phyloP scores from a whole-genome alignment of 1,284 basidiomycete genomes.

The Leccinum solheimii region DNA sequence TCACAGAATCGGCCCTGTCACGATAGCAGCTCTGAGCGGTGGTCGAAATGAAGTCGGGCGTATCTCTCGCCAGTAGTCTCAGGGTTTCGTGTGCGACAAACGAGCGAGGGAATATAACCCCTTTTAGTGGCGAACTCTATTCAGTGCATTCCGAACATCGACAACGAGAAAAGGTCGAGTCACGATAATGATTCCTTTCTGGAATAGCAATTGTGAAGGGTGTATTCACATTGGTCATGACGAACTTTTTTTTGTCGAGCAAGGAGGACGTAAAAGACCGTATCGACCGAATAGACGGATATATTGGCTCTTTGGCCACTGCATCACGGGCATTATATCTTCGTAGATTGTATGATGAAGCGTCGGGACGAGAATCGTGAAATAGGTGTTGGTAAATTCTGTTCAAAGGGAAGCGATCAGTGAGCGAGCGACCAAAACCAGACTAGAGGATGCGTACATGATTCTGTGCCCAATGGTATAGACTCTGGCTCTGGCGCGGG shows the following conservation, averaged over 20 bases:
- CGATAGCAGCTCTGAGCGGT: background rate
- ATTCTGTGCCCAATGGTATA: slow-evolving; percentile 16
- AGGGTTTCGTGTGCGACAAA: background rate
- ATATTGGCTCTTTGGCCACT: slow-evolving; percentile 6
- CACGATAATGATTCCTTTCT: slow-evolving; percentile 5
- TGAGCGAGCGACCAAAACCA: background rate
- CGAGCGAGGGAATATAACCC: background rate
- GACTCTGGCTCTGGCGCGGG: slow-evolving; percentile 10
- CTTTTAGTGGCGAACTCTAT: background rate
- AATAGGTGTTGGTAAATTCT: slow-evolving; percentile 24
- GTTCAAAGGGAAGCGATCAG: slow-evolving; percentile 6
- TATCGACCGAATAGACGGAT: slow-evolving; percentile 10
- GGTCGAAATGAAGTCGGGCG: background rate
- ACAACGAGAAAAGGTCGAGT: background rate
- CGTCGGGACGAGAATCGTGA: slow-evolving; percentile 2
- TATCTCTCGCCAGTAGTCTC: background rate
- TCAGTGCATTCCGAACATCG: background rate
- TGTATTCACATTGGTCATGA: slow-evolving; percentile 8
- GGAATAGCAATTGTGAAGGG: background rate
- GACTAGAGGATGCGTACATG: slow-evolving; percentile 19
- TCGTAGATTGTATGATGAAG: slow-evolving; percentile 15
- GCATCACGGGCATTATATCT: slow-evolving; percentile 18
- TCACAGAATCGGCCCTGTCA: background rate
- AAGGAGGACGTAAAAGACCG: slow-evolving; percentile 9
- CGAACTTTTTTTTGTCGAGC: slow-evolving; percentile 8